Evolutionary conservation across 768 basidiomycete genomes (phyloP), one percentile per base, ranked within the genome.

Genomic region (Suillus subluteus): DNA sequence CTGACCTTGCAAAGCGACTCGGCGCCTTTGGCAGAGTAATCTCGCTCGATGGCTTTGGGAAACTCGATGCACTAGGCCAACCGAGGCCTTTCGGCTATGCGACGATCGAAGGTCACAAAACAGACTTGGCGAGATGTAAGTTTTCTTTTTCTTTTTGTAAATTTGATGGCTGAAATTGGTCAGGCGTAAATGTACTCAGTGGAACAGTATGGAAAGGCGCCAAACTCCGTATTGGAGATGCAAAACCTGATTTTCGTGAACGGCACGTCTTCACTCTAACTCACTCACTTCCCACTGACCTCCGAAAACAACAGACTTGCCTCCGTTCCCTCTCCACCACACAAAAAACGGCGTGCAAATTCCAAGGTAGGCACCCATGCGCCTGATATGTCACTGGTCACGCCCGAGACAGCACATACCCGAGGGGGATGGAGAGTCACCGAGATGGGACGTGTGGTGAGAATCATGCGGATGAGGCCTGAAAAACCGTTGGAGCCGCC

Each of bases 201-300:
- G 94, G 94, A 41, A 87, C 91, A 7, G 91, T 87, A 1, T 96
- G 92, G 91, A 95, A 94, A 79, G 94, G 94, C n/a, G 80, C 92
- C 26, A 94, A 91, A 70, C 79, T 95, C 40, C 85, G 92, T 21
- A 85, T 95, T 43, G 92, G 92, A 11, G 92, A 94, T 70, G 93
- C 94, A n/a, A 91, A 87, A 68, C 89, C 89, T 1, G 88, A 94
- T 74, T 94, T 83, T 71, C 76, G 75, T 3, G 87, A 89, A 73
- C 82, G 87, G 93, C 91, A 61, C 54, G 68, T 30, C 4, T 37
- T 26, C 21, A 6, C 18, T n/a, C 41, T 3, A 3, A 6, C 63
- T 46, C 32, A 65, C 48, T 52, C 23, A 37, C 38, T 64, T 16
- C 48, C 13, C 58, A 41, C 6, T 62, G 35, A 56, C 6, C 35